Base-by-base conservation (phyloP, 345 rosid species). In the Diplotaxis tenuifolia region DNA sequence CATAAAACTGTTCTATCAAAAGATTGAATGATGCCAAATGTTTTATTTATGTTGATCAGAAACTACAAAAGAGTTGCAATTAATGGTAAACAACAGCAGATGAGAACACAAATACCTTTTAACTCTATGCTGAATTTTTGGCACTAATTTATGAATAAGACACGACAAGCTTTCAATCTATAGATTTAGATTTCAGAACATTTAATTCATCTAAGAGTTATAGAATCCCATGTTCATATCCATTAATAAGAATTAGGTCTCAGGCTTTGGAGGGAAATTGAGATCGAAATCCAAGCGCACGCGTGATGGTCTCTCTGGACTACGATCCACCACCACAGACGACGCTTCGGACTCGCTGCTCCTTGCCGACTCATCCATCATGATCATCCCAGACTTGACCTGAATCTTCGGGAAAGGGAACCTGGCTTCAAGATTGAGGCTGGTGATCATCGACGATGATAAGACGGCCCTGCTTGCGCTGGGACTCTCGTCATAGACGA, bases 321-420 rank as follows among this genome's bases (percentile, higher is more conserved):
- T 86, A 49, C 67, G 56, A 76, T 86, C 86, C 68, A 71, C 5
- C 49, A 77, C 76, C 40, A 52, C 65, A 20, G 80, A 77, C 6
- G 88, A 86, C 2, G 96, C 87, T 45, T 92, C 89, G 0, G 94
- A 88, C 47, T 82, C 92, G 70, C 92, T 83, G 70, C 92, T 83
- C 67, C 20, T 40, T 25, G 32, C 19, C 18, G 31, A 8, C 7
- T 62, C 56, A 1, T 65, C 77, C 18, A 81, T 15, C 8, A 62
- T 40, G 5, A 73, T 53, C 10, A 64, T 68, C 8, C 78, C 67
- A 7, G 82, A 69, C 50, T 20, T 27, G 2, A 61, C 55, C 34
- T 38, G 62, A 19, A 75, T 62, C 63, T 68, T 75, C 0, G 69
- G 79, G 69, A 82, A 78, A 9, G 80, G 92, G 20, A 76, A 72